Base-by-base conservation (phyloP, 225 moss, liverwort and hornwort genomes). In the Physcomitrium patens region DNA sequence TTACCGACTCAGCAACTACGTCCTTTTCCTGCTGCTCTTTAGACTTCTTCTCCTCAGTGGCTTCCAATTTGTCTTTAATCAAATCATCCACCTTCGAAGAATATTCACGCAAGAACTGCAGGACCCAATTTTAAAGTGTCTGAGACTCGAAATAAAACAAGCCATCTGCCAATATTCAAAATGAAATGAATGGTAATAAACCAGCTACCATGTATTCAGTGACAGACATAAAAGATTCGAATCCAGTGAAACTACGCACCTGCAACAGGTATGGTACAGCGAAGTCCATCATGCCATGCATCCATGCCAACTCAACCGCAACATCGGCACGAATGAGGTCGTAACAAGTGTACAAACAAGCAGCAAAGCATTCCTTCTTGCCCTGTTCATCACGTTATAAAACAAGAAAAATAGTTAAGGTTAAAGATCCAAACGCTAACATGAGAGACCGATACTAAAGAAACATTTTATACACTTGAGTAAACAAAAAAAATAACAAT, bases 271-370 rank as follows among this genome's bases (percentile, higher is more conserved):
- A 94, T 19, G 91, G 94, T 71, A 94, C 80, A 13, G 90, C 90
- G n/a, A 94, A 94, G 81, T 94, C 94, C 78, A 78, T 82, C 57
- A 94, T 91, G 82, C 86, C 86, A 71, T 94, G 82, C 85, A 91
- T 85, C 94, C 94, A 94, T 37, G 94, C 94, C 73, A 94, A 65
- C 88, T 94, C 94, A 80, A 94, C 37, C 4, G 91, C 94, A 46
- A 94, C 85, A 86, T 94, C 94, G 24, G 94, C 83, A 50, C 94
- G 94, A 57, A 94, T 94, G 68, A 94, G 91, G 69, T 94, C 94
- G 59, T 94, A 94, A 70, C 94, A 94, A 7, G 91, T 91, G 45
- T 94, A 94, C 60, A 94, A 83, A 73, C 94, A 94, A 63, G 94
- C 85, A 31, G 91, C 90, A 67, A 89, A 94, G 80, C 94, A 94